A percentile compares a stretch with the other conserved stretches of the same genome.
These are phyloP conservation scores for Leccinum fallax DNA, from an alignment of 1,284 basidiomycete species.

Conservation along the genomic window DNA sequence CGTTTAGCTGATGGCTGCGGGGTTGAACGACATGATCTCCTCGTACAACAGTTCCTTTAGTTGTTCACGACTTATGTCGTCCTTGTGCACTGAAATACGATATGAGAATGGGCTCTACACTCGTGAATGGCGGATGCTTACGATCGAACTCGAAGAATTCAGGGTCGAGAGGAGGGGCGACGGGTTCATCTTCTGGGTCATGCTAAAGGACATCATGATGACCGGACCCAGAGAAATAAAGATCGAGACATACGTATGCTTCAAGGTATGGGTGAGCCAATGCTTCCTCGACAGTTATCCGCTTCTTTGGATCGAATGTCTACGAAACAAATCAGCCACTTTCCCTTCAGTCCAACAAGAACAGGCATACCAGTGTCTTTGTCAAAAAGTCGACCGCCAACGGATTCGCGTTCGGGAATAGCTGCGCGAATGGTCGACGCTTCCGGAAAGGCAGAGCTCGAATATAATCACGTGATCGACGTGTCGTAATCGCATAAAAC, in stretches of 20 bases:
- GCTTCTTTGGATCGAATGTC: constrained; percentile 93
- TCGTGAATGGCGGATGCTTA: constrained; percentile 19
- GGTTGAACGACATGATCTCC: constrained; percentile 79
- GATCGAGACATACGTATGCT: constrained; percentile 70
- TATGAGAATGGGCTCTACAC: neutral
- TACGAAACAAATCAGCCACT: constrained; percentile 29
- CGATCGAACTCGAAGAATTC: constrained; percentile 94
- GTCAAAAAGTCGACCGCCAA: constrained; percentile 89
- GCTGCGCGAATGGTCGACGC: constrained; percentile 70
- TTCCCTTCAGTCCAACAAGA: neutral
- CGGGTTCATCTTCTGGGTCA: constrained; percentile 92
- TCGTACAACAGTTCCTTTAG: constrained; percentile 70
- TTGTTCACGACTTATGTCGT: constrained; percentile 87
- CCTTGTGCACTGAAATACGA: constrained; percentile 74
- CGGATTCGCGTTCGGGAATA: constrained; percentile 88
- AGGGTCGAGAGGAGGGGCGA: constrained; percentile 86
- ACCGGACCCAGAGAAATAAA: neutral
- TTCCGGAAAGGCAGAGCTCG: constrained; percentile 88
- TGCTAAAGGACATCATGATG: constrained; percentile 48
- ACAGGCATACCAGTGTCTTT: constrained; percentile 77
- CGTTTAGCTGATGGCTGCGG: constrained; percentile 55
- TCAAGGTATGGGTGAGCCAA: constrained; percentile 90
- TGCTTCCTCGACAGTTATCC: constrained; percentile 91
- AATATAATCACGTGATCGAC: constrained; percentile 88
- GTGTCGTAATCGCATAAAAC: constrained; percentile 87